phyloP scores from a whole-genome alignment of 805 yeast species.

The Candida maltosa region DNA sequence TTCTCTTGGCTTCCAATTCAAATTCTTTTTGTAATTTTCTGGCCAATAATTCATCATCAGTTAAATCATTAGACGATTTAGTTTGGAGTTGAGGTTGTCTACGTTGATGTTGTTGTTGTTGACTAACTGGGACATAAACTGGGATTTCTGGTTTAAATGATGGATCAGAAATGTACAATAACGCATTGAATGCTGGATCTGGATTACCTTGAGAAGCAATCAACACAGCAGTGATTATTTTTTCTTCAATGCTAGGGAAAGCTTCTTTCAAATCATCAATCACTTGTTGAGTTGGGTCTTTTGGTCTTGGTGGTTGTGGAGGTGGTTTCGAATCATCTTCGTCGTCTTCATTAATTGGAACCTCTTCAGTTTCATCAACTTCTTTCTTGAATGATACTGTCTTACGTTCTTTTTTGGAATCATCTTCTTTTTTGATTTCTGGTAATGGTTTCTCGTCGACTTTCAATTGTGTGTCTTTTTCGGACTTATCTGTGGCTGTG shows the following conservation, averaged over 20 bases:
- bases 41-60: constrained; percentile 80
- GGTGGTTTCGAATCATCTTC: constrained; percentile 19
- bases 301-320: constrained; percentile 52
- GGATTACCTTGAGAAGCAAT: constrained; percentile 81
- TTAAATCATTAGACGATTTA: constrained; percentile 2
- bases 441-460: constrained; percentile 2
- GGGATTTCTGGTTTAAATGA: constrained; percentile 52
- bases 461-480: not conserved
- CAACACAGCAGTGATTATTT: constrained; percentile 69
- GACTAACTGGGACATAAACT: constrained; percentile 14
- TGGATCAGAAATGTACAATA: constrained; percentile 78
- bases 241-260: constrained; percentile 74
- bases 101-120: not conserved
- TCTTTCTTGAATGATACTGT: not conserved
- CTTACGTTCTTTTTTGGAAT: not conserved
- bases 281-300: constrained; percentile 54
- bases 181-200: constrained; percentile 87
- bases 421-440: not conserved
- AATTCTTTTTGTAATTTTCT: constrained; percentile 72
- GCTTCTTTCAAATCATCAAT: constrained; percentile 72
- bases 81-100: constrained; percentile 3
- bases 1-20: constrained; percentile 37
- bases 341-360: constrained; percentile 7
- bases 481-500: constrained; percentile 3
- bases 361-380: constrained; percentile 6